Conservation (phyloP, 768 basidiomycete genomes). For the Tricholomella constricta region DNA sequence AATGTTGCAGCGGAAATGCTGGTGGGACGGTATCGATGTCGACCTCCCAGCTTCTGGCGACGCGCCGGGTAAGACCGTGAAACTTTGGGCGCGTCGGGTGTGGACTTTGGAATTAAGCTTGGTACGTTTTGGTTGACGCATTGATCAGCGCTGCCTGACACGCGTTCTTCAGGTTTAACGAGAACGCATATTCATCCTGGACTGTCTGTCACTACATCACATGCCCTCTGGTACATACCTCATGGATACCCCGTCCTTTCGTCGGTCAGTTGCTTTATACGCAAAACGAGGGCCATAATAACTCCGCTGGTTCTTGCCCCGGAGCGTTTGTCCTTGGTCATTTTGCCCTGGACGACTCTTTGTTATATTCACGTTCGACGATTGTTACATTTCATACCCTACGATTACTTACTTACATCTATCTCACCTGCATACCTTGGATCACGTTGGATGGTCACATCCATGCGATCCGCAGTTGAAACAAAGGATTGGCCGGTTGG, state of each 20-base stretch:
- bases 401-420: slow-evolving; percentile 18
- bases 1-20: slow-evolving; percentile 86
- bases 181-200: slow-evolving; percentile 3
- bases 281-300: slow-evolving; percentile 4
- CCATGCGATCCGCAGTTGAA: slow-evolving; percentile 8
- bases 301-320: slow-evolving; percentile 6
- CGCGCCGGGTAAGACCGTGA: slow-evolving; percentile 59
- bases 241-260: slow-evolving; percentile 25
- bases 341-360: slow-evolving; percentile 1
- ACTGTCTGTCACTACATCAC: slow-evolving; percentile 11
- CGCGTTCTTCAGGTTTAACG: slow-evolving; percentile 21
- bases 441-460: slow-evolving; percentile 8
- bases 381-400: slow-evolving; percentile 18
- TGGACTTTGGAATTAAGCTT: slow-evolving; percentile 98
- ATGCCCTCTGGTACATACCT: slow-evolving; percentile 23
- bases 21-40: slow-evolving; percentile 98
- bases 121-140: slow-evolving; percentile 44
- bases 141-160: neutral
- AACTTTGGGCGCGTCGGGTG: slow-evolving; percentile 95
- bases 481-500: slow-evolving; percentile 17
- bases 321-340: slow-evolving; percentile 5
- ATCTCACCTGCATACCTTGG: slow-evolving; percentile 11
- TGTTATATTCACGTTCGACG: slow-evolving; percentile 11
- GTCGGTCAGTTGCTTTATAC: slow-evolving; percentile 9
- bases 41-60: slow-evolving; percentile 67